These are phyloP conservation scores for Mycena galericulata DNA, from an alignment of 768 basidiomycete species.

Conservation along the genomic window DNA sequence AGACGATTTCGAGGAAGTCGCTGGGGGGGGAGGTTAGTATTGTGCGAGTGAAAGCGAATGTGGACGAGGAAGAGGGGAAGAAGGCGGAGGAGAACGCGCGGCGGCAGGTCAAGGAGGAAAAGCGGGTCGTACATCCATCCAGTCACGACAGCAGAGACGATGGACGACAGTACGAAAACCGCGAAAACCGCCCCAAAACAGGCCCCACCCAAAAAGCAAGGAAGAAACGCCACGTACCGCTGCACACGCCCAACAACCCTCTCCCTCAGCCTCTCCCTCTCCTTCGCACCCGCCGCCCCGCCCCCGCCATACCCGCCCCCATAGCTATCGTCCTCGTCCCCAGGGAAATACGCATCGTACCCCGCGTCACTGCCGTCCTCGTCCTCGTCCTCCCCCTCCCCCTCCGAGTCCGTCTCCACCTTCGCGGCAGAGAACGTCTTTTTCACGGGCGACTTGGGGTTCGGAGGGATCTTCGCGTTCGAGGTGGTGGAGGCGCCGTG, in stretches of 20 bases:
- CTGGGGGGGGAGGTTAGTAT: background rate
- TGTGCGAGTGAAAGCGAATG: no score
- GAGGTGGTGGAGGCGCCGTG: conserved; percentile 38
- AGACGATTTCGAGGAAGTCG: conserved; percentile 72
- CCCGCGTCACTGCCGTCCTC: conserved; percentile 51
- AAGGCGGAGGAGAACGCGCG: no score
- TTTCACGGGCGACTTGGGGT: no score
- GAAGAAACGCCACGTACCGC: background rate
- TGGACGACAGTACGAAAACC: no score
- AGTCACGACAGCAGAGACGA: no score
- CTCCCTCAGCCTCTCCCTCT: conserved; percentile 46
- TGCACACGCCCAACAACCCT: conserved; percentile 38
- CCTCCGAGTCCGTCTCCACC: conserved; percentile 46
- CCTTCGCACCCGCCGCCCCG: conserved; percentile 32
- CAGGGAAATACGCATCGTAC: conserved; percentile 54
- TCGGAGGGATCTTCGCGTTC: conserved; percentile 27
- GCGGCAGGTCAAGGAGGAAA: no score
- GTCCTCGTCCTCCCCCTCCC: conserved; percentile 52
- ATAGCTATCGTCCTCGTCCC: conserved; percentile 35
- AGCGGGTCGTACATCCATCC: no score
- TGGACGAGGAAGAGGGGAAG: background rate
- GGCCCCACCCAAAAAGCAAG: no score
- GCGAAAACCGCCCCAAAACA: no score
- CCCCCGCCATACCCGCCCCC: no score
- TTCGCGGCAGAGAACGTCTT: conserved; percentile 9